Evolutionary conservation across 2,329 filamentous ascomycete genomes (phyloP), one percentile per base, ranked within the genome.

Genomic region (Penicillium brasilianum): DNA sequence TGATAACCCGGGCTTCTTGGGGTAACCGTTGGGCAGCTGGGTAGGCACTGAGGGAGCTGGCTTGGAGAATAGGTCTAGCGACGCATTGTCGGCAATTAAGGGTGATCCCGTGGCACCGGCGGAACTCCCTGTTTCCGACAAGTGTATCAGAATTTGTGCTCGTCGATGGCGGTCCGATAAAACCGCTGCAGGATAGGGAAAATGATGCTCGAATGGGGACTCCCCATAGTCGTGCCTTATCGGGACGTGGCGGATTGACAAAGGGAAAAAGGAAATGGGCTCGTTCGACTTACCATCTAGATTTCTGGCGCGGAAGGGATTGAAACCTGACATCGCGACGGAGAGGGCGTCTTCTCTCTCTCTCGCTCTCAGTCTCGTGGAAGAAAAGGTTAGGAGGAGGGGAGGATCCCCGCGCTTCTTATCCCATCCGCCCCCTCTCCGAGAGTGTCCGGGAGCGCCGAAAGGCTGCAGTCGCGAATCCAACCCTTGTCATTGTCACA

Each of bases 221-320:
- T 30, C 10, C 10, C 11, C 36, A 50, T 44, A 44, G 30, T 49
- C 16, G 18, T 41, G 41, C 63, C 60, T 67, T 60, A 67, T 69
- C 65, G 66, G 66, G 61, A 65, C 46, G 55, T 32, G 60, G 66
- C 67, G 72, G 65, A 65, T 59, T 55, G 25, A 11, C n/a, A 4
- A 22, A 37, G 57, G 46, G 43, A 53, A 25, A 37, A 20, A 14
- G 36, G 51, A 60, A 28, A 60, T 28, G 32, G 11, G 50, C 20
- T n/a, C n/a, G 3, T 37, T 25, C 18, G 4, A 68, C 70, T 72
- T 68, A 70, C 75, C 70, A 61, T 71, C 70, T 64, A 71, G 62
- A 60, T 76, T 77, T 68, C 71, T 80, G 77, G 72, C 77, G 75
- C 81, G 80, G 74, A 83, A 83, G 72, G 81, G 80, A 80, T 83